phyloP scores from a whole-genome alignment of 495 filamentous ascomycete genomes.

The Lasiosphaeria hispida region DNA sequence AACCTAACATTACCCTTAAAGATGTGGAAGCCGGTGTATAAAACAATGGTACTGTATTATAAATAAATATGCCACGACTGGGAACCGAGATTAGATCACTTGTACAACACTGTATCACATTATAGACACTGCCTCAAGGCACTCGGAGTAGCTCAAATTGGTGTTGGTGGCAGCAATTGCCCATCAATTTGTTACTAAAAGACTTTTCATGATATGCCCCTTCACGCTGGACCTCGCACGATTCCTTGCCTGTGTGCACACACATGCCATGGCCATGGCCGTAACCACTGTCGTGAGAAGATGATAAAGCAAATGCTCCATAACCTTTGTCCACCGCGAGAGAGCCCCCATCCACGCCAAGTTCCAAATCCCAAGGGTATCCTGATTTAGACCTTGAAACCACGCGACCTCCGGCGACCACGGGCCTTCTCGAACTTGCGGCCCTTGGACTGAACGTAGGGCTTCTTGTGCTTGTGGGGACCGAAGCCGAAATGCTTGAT shows the following conservation, averaged over 20 bases:
- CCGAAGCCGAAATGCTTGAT: constrained; percentile 99
- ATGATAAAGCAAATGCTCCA: constrained; percentile 7
- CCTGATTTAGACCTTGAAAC: constrained; percentile 93
- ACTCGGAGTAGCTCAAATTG: background rate
- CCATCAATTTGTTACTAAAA: constrained; percentile 16
- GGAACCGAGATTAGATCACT: background rate
- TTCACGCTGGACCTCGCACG: constrained; percentile 15
- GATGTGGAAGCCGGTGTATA: constrained; percentile 15
- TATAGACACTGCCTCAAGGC: background rate
- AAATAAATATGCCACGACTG: background rate
- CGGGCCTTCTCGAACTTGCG: constrained; percentile 98
- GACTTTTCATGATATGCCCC: constrained; percentile 17
- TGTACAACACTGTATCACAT: constrained; percentile 10
- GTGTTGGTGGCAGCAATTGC: constrained; percentile 3
- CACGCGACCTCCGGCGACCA: constrained; percentile 91
- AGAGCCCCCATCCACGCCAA: constrained; percentile 20
- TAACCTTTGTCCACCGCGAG: constrained; percentile 10
- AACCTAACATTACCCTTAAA: constrained; percentile 37
- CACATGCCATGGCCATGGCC: constrained; percentile 6
- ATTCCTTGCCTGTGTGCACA: background rate
- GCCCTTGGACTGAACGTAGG: constrained; percentile 95
- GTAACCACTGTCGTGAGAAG: background rate
- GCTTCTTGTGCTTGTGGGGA: constrained; percentile 97
- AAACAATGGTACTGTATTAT: too few species aligned
- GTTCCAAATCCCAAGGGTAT: constrained; percentile 10